Evolutionary conservation across 441 rosid species (phyloP).

Genomic region (Pelargonium exstipulatum): DNA sequence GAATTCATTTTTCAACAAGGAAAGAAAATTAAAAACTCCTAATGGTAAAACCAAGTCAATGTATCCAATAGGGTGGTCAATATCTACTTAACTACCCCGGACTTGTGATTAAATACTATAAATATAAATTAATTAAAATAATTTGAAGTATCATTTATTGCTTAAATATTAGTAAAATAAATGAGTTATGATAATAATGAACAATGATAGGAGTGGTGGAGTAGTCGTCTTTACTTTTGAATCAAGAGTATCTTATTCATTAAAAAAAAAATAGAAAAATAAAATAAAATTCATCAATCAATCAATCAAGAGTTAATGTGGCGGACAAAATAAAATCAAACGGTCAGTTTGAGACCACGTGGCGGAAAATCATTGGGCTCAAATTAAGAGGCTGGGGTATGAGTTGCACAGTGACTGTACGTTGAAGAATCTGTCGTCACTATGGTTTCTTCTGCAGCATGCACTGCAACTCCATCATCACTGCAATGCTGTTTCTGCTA

Average conservation of each 20-base stretch:
- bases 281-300: too few species aligned
- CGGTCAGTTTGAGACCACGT: background rate
- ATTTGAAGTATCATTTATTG: background rate
- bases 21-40: background rate
- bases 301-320: background rate
- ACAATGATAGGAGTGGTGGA: too few species aligned
- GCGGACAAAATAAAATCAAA: background rate
- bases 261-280: too few species aligned
- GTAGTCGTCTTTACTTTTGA: too few species aligned
- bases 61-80: background rate
- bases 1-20: too few species aligned
- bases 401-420: background rate
- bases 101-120: background rate
- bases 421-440: background rate
- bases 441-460: background rate
- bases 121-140: background rate
- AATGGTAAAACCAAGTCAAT: background rate
- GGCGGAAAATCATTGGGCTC: background rate
- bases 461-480: background rate
- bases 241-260: too few species aligned
- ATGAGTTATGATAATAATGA: too few species aligned
- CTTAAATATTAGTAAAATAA: too few species aligned
- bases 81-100: background rate
- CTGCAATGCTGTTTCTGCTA: background rate
- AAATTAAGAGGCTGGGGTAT: background rate